These are phyloP conservation scores for Aspergillus sclerotioniger DNA, from an alignment of 495 filamentous ascomycete genomes.

Conservation along the genomic window DNA sequence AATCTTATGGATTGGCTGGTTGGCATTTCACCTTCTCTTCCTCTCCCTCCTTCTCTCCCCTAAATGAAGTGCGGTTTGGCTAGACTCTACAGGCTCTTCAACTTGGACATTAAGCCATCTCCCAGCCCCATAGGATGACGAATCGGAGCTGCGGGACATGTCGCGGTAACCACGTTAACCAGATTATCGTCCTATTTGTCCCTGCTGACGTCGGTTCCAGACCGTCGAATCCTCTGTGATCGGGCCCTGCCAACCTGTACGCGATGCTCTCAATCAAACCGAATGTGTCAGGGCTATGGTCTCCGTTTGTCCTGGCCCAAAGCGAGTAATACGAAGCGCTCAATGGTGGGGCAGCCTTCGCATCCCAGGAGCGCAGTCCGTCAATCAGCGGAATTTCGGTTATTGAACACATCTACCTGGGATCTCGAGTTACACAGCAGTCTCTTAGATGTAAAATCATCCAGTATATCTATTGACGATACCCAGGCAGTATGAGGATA, in stretches of 20 bases:
- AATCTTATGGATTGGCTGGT: too few relatives aligned
- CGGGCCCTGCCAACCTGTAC: slow-evolving; percentile 6
- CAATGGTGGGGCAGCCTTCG: neutral
- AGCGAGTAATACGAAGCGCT: slow-evolving; percentile 7
- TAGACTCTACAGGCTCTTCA: too few relatives aligned
- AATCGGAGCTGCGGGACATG: neutral
- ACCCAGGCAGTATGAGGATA: neutral
- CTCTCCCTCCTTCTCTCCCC: too few relatives aligned
- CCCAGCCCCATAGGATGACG: neutral
- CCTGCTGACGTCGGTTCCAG: slow-evolving; percentile 1
- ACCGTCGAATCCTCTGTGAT: slow-evolving; percentile 14
- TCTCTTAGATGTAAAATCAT: neutral
- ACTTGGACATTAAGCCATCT: too few relatives aligned
- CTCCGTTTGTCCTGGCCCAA: slow-evolving; percentile 15
- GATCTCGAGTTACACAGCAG: slow-evolving; percentile 13
- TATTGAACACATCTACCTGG: slow-evolving; percentile 6
- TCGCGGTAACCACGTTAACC: neutral
- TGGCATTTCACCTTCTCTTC: too few relatives aligned
- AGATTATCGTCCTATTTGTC: neutral
- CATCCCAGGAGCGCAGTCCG: neutral
- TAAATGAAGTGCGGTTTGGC: too few relatives aligned
- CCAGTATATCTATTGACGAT: neutral
- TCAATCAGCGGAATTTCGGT: neutral
- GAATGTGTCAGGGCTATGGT: slow-evolving; percentile 12
- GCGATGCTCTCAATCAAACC: slow-evolving; percentile 10